Evolutionary conservation across 1,284 basidiomycete species (phyloP), one percentile per base, ranked within the genome.

Genomic region (Pterula multifida): DNA sequence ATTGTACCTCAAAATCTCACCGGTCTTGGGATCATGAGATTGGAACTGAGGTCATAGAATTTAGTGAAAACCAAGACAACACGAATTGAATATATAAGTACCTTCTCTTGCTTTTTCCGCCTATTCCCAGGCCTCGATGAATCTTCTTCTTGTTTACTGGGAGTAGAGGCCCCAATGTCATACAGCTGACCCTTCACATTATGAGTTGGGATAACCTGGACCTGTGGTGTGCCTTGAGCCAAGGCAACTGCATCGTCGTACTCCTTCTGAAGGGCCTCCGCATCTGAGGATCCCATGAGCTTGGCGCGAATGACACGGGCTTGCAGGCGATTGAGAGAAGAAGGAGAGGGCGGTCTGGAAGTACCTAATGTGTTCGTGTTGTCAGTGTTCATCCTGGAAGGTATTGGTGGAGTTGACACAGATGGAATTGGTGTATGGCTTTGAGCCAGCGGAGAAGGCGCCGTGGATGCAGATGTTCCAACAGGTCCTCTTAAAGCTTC

Each of bases 281-380:
- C 86, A 58, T 91, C 76, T 0, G 86, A 73, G 13, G 79, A 71
- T 19, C 73, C 77, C 75, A 87, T 87, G 23, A 98, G 72, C 63
- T 90, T 95, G 6, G 95, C 93, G 17, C 91, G 82, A 15, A 98
- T 68, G 1, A 96, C 92, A 57, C 86, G 86, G 3, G 95, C 96
- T 65, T 98, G 94, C 1, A 98, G 68, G 60, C 85, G 87, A 67
- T 98, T 98, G 39, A 98, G 72, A 28, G 86, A 87, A 25, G 84
- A 82, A 3, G 83, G 80, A 0, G 83, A 85, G 52, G 86, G 59
- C 1, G 72, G 71, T 3, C 79, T 69, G 9, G 6, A 11, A 4
- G 23, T 11, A n/a, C 45, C 45, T 4, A n/a, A 35, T 11, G 21
- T 6, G 17, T 17, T 17, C 13, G 6, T 9, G 39, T 42, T 17